These are phyloP conservation scores for Penicillium turbatum DNA, from an alignment of 495 filamentous ascomycete species.

Conservation along the genomic window DNA sequence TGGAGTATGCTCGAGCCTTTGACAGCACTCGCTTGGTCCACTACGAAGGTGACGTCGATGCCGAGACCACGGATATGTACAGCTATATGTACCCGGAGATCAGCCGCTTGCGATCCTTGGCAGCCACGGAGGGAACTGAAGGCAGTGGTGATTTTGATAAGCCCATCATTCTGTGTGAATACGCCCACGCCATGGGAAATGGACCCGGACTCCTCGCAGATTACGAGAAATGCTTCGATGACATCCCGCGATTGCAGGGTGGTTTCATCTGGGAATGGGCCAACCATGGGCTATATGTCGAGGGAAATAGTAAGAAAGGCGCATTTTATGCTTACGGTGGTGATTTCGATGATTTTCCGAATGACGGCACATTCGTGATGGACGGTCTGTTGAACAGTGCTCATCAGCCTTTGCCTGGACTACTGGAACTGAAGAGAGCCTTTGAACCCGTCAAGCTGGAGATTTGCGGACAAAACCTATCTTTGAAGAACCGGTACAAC, in stretches of 20 bases:
- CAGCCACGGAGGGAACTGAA: constrained; percentile 33
- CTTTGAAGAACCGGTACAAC: constrained; percentile 45
- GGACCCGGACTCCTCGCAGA: constrained; percentile 63
- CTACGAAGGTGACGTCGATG: constrained; percentile 60
- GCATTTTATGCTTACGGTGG: constrained; percentile 60
- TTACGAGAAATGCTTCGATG: constrained; percentile 57
- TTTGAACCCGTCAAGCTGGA: constrained; percentile 52
- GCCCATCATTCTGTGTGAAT: constrained; percentile 65
- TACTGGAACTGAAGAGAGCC: constrained; percentile 57
- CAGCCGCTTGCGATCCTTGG: constrained; percentile 33
- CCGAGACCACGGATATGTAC: constrained; percentile 59
- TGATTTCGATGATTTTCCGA: constrained; percentile 60
- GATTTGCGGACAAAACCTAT: not conserved
- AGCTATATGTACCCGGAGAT: constrained; percentile 62
- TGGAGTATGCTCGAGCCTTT: constrained; percentile 50
- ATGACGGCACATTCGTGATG: constrained; percentile 62
- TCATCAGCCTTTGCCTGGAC: constrained; percentile 54
- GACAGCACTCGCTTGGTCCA: constrained; percentile 59
- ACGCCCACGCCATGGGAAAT: constrained; percentile 69
- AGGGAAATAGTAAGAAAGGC: constrained; percentile 13
- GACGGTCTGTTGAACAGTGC: constrained; percentile 55
- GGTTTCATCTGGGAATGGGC: constrained; percentile 75
- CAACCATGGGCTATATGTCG: constrained; percentile 61
- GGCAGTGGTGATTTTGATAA: constrained; percentile 45
- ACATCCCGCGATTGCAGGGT: constrained; percentile 56